These are phyloP conservation scores for Hypomyces rosellus DNA, from an alignment of 2,329 filamentous ascomycete genomes.

Conservation along the genomic window DNA sequence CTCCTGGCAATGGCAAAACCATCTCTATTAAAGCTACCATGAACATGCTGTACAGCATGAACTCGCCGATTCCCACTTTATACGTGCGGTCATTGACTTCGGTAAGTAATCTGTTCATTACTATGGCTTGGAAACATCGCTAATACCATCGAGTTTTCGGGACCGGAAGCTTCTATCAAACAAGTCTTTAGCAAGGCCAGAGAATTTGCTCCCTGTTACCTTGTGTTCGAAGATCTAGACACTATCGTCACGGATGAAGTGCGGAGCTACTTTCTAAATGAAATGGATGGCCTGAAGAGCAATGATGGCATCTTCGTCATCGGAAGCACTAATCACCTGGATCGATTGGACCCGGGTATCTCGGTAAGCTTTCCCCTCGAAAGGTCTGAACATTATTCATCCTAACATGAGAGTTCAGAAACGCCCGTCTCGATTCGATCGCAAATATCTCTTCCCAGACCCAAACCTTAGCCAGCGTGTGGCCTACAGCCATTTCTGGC, in stretches of 20 bases:
- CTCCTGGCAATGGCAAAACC: conserved; percentile 61
- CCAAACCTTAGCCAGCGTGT: conserved; percentile 48
- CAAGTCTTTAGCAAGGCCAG: conserved; percentile 54
- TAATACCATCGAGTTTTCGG: conserved; percentile 32
- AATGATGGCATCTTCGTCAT: conserved; percentile 69
- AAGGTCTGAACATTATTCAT: not conserved
- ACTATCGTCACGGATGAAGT: conserved; percentile 55
- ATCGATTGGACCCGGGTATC: conserved; percentile 60
- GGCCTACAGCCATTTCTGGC: conserved; percentile 59
- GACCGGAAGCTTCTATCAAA: conserved; percentile 50
- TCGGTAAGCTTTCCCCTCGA: conserved; percentile 30
- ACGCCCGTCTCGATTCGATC: conserved; percentile 59
- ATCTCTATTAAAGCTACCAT: conserved; percentile 66
- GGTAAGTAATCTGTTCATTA: conserved; percentile 21
- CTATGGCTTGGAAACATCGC: conserved; percentile 12
- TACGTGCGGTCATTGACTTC: conserved; percentile 51
- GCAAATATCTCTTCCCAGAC: conserved; percentile 59
- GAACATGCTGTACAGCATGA: conserved; percentile 51
- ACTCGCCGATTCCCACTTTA: conserved; percentile 49
- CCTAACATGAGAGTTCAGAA: conserved; percentile 33
- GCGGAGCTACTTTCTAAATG: conserved; percentile 65
- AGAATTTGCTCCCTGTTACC: conserved; percentile 58
- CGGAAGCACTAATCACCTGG: conserved; percentile 59
- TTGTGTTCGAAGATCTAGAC: conserved; percentile 68
- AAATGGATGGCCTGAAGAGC: conserved; percentile 61